Conservation (phyloP, 192 early-diverging fungal genomes). For the Gaertneriomyces semiglobifer region DNA sequence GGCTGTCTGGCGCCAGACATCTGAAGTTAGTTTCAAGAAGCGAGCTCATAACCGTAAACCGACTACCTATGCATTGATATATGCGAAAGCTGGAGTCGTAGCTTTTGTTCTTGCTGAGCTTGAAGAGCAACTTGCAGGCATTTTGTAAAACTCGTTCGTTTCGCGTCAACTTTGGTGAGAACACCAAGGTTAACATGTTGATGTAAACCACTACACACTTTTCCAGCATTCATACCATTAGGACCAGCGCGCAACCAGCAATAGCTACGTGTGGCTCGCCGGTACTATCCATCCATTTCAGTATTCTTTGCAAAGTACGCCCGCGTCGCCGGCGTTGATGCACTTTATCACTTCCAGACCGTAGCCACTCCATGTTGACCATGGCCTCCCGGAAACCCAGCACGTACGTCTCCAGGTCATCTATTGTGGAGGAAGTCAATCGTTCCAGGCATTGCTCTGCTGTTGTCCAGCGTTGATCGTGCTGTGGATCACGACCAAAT, state of each 20-base stretch:
- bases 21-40: neutral
- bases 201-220: too few species aligned
- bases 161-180: conserved; percentile 22
- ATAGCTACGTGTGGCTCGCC: conserved; percentile 32
- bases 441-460: neutral
- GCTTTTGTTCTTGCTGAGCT: conserved; percentile 37
- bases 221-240: conserved; percentile 20
- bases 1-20: conserved; percentile 1
- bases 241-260: conserved; percentile 31
- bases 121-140: conserved; percentile 38
- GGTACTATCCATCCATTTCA: conserved; percentile 38
- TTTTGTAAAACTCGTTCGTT: conserved; percentile 37
- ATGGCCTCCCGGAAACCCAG: conserved; percentile 4
- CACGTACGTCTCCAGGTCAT: neutral
- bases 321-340: conserved; percentile 17
- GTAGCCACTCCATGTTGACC: conserved; percentile 15
- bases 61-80: conserved; percentile 15
- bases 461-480: conserved; percentile 4
- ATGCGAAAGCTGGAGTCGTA: conserved; percentile 34
- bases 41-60: neutral
- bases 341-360: neutral
- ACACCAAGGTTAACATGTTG: neutral
- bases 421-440: neutral
- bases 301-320: conserved; percentile 16
- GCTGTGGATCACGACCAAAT: neutral